Evolutionary conservation across 1,284 basidiomycete species (phyloP).

Genomic region (Cerrena zonata): DNA sequence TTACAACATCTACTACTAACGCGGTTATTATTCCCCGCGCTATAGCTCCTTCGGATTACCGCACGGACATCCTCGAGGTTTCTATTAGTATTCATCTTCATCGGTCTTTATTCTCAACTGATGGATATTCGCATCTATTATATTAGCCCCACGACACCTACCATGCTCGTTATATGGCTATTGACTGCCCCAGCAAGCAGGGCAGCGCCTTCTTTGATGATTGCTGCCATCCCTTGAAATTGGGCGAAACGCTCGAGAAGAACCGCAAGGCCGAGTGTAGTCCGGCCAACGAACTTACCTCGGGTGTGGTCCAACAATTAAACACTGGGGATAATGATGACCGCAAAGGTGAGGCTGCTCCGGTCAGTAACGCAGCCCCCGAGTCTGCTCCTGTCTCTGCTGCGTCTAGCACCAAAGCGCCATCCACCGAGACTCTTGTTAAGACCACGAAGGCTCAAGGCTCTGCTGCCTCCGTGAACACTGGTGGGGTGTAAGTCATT

Average conservation of each 20-base stretch:
- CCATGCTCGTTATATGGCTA: constrained; percentile 57
- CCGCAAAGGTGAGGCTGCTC: constrained; percentile 24
- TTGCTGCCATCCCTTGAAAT: constrained; percentile 54
- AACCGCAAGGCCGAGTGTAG: constrained; percentile 50
- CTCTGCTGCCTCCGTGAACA: constrained; percentile 16
- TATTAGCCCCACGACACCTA: constrained; percentile 52
- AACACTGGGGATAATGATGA: constrained; percentile 19
- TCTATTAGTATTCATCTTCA: constrained; percentile 1
- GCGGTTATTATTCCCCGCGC: constrained; percentile 46
- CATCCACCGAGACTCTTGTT: constrained; percentile 12
- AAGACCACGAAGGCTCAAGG: constrained; percentile 3
- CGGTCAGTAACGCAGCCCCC: constrained; percentile 15
- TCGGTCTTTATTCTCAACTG: too few relatives aligned
- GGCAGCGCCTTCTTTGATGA: constrained; percentile 59
- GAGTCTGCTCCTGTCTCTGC: constrained; percentile 7
- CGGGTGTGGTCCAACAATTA: constrained; percentile 21
- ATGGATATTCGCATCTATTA: not conserved
- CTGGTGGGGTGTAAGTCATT: constrained; percentile 47
- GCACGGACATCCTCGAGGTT: constrained; percentile 30
- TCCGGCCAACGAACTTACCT: constrained; percentile 28
- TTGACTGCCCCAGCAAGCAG: constrained; percentile 58
- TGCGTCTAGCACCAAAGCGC: constrained; percentile 4
- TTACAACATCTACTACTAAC: constrained; percentile 36
- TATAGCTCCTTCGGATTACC: constrained; percentile 40
- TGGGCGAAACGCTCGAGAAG: constrained; percentile 42